Evolutionary conservation across 1,139 yeast genomes (phyloP).

Genomic region (Sugiyamaella grinbergsii): DNA sequence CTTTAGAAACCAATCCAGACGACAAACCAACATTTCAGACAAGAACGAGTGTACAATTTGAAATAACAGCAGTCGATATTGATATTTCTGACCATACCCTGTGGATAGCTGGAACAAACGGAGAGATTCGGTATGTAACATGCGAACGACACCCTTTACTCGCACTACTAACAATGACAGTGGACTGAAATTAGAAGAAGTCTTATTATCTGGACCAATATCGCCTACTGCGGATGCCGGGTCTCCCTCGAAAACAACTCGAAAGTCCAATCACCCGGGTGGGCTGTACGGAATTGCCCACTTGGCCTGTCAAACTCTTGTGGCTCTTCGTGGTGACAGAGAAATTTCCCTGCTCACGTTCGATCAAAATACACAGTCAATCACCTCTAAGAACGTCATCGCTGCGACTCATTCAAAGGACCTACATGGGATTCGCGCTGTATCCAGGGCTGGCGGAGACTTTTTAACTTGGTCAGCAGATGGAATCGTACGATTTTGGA

Average conservation of each 20-base stretch:
- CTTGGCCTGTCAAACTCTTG: background rate
- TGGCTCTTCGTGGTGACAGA: constrained; percentile 18
- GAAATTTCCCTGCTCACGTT: constrained; percentile 17
- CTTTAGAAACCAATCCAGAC: constrained; percentile 28
- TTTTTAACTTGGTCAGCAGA: constrained; percentile 38
- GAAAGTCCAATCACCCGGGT: constrained; percentile 1
- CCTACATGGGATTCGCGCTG: constrained; percentile 28
- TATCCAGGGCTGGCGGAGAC: constrained; percentile 17
- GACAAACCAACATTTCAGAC: constrained; percentile 28
- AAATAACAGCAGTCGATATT: constrained; percentile 32
- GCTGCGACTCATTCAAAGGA: constrained; percentile 25
- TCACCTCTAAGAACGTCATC: background rate
- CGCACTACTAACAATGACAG: background rate
- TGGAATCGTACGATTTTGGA: constrained; percentile 34
- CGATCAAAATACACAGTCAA: background rate
- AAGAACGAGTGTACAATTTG: constrained; percentile 25
- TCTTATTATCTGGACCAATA: constrained; percentile 21
- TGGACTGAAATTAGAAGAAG: constrained; percentile 19
- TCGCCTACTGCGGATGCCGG: background rate
- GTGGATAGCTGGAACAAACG: constrained; percentile 30
- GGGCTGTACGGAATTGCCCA: constrained; percentile 12
- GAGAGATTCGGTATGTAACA: constrained; percentile 17
- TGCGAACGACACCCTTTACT: background rate
- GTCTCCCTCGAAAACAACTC: background rate
- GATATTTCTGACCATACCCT: constrained; percentile 30